These are phyloP conservation scores for Hemisphaericaspora lyxosophila DNA, from an alignment of 1,139 yeast species.

Conservation along the genomic window DNA sequence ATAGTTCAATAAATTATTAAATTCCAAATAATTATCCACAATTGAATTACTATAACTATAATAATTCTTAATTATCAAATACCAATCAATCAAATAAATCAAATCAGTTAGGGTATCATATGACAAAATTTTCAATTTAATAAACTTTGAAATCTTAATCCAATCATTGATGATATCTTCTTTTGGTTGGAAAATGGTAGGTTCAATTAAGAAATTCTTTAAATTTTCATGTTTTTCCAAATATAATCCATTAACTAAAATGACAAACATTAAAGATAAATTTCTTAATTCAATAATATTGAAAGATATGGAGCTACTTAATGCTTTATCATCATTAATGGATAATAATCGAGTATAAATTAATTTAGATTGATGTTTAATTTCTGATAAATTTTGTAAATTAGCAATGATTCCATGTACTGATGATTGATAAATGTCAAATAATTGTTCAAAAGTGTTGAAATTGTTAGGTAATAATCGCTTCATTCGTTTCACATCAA, in stretches of 20 bases:
- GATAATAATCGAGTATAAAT: slow-evolving; percentile 12
- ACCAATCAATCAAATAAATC: slow-evolving; percentile 30
- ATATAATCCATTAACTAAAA: slow-evolving; percentile 25
- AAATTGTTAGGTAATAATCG: slow-evolving; percentile 17
- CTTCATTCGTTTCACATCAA: slow-evolving; percentile 20
- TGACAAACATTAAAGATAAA: slow-evolving; percentile 19
- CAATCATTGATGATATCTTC: slow-evolving; percentile 23
- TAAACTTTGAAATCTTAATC: slow-evolving; percentile 24
- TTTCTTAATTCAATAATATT: slow-evolving; percentile 16
- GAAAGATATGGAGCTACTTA: slow-evolving; percentile 11
- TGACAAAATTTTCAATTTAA: slow-evolving; percentile 20
- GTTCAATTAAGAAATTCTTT: slow-evolving; percentile 11
- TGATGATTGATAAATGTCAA: slow-evolving; percentile 16
- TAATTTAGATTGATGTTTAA: slow-evolving; percentile 10
- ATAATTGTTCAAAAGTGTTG: slow-evolving; percentile 12
- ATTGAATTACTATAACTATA: slow-evolving; percentile 23
- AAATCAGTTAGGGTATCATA: slow-evolving; percentile 27
- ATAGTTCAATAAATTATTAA: slow-evolving; percentile 29
- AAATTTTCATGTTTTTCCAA: slow-evolving; percentile 16
- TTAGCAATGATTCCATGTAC: slow-evolving; percentile 18
- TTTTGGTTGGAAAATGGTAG: slow-evolving; percentile 12
- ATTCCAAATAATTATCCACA: slow-evolving; percentile 32
- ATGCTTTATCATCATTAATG: slow-evolving; percentile 15
- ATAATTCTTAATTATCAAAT: slow-evolving; percentile 26
- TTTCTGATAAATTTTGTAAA: slow-evolving; percentile 17